Evolutionary conservation across 2,329 filamentous ascomycete species (phyloP), one percentile per base, ranked within the genome.

Genomic region (Trichoderma asperellum): DNA sequence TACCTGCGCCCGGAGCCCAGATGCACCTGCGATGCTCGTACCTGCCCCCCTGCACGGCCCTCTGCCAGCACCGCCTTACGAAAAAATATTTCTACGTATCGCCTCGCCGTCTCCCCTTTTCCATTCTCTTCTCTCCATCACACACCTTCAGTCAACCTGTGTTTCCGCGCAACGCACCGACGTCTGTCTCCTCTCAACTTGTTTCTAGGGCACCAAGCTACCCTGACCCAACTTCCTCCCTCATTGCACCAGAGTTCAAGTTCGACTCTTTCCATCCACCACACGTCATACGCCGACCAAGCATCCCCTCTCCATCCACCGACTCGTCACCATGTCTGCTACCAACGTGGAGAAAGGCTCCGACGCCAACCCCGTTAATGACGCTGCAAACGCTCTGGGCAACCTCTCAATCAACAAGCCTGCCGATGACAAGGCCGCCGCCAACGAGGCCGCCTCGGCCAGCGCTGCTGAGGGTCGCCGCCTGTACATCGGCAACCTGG

Each of bases 401-500:
- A 91, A 92, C 85, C 89, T 89, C 80, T 87, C 88, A 83, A 88
- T 92, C 83, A 79, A 75, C 77, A 80, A 81, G 79, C 75, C 79
- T 76, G 79, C 80, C 79, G 84, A 86, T 75, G 84, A 86, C 79
- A 86, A 86, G 87, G 78, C 81, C 73, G 81, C 91, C 78, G 88
- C 92, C 84, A 91, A 93, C 81, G 94, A 97, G 83, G 94, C 94
- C 83, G 94, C 96, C 81, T 91, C 96, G 83, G 93, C 94, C 85
- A 97, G 94, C 86, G 96, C 96, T 83, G 94, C 95, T 84, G 96
- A 99, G 88, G 95, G 96, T 83, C 93, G 96, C 87, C 93, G 96
- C 87, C 92, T 99, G 79, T 99, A 99, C 87, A 98, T 99, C 87
- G 96, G 96, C 88, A 99, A 99, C 89, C 92, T 99, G 90, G 96